Evolutionary conservation across 2,329 filamentous ascomycete species (phyloP).

Genomic region (Alternaria sp.): DNA sequence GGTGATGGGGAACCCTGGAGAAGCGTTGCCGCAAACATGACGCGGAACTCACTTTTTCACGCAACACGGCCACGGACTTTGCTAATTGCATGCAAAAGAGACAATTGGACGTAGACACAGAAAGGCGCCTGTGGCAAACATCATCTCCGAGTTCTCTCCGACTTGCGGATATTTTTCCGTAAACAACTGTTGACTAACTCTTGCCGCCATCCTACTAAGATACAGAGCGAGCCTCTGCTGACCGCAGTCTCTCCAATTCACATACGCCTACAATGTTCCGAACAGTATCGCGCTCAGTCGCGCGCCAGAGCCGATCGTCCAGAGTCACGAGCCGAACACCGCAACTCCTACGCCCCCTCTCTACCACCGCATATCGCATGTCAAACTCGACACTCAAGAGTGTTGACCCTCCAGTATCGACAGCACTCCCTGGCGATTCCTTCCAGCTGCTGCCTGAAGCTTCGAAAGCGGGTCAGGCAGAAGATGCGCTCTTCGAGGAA

Average conservation of each 20-base stretch:
- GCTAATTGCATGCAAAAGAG: constrained; percentile 21
- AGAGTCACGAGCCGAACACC: constrained; percentile 35
- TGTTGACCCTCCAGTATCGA: constrained; percentile 69
- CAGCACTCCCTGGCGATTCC: constrained; percentile 72
- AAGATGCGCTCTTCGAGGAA: constrained; percentile 85
- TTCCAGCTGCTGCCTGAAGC: constrained; percentile 85
- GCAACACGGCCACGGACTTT: constrained; percentile 8
- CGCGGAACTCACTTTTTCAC: constrained; percentile 8
- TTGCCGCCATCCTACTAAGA: constrained; percentile 4
- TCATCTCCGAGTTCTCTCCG: constrained; percentile 22
- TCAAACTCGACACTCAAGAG: constrained; percentile 60
- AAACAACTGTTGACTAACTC: constrained; percentile 3
- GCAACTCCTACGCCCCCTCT: constrained; percentile 51
- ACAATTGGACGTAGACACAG: constrained; percentile 1
- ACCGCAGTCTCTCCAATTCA: constrained; percentile 12
- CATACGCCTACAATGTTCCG: constrained; percentile 47
- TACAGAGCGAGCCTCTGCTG: constrained; percentile 19
- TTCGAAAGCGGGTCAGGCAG: constrained; percentile 79
- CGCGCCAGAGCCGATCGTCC: constrained; percentile 47
- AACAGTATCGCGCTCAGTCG: constrained; percentile 47
- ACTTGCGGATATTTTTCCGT: constrained; percentile 29
- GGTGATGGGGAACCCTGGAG: constrained; percentile 26
- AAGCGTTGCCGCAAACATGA: constrained; percentile 35
- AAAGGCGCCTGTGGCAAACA: constrained; percentile 24
- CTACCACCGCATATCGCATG: constrained; percentile 61